Evolutionary conservation across 2,329 filamentous ascomycete genomes (phyloP), one percentile per base, ranked within the genome.

Genomic region (Mycogone perniciosa): DNA sequence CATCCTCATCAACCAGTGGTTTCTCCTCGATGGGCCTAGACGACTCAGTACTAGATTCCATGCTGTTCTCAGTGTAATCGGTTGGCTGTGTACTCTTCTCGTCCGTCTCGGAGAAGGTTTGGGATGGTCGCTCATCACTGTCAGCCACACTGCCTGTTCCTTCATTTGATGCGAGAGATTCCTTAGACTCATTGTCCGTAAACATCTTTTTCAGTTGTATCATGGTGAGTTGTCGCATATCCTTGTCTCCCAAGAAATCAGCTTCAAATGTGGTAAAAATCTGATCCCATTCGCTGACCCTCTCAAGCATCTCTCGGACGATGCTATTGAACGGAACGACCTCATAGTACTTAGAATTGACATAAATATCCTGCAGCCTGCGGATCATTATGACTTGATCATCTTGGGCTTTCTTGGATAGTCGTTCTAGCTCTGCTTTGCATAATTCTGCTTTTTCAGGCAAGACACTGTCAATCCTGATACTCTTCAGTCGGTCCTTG

Each of bases 151-250:
- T 83, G 6, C 74, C 71, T 2, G 76, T 74, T 39, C 87, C 82
- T 45, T 95, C 89, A 9, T 80, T 81, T 6, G 85, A 82, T 5
- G 77, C 76, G 11, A 91, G 71, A 1, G 88, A 87, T 52, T 89
- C 85, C 53, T 87, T 85, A 3, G 89, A 90, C 56, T 91, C 89
- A 60, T 90, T 86, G 65, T 97, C 91, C 6, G 92, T 82, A 64
- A 99, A 99, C 66, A 99, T 88, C 66, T 95, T 96, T 65, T 88
- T 92, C 51, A 99, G 75, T 64, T 99, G 95, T 55, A 96, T 78
- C 52, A 92, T 89, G 9, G 93, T 95, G 54, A 99, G 74, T 61
- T 93, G 84, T 55, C 90, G 82, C 62, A 99, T 95, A 70, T 99
- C 93, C 63, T 95, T 97, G 67, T 99, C 95, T 0, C 92, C 92